Evolutionary conservation across 1,284 basidiomycete species (phyloP), one percentile per base, ranked within the genome.

Genomic region (Rhizoctonia solani): DNA sequence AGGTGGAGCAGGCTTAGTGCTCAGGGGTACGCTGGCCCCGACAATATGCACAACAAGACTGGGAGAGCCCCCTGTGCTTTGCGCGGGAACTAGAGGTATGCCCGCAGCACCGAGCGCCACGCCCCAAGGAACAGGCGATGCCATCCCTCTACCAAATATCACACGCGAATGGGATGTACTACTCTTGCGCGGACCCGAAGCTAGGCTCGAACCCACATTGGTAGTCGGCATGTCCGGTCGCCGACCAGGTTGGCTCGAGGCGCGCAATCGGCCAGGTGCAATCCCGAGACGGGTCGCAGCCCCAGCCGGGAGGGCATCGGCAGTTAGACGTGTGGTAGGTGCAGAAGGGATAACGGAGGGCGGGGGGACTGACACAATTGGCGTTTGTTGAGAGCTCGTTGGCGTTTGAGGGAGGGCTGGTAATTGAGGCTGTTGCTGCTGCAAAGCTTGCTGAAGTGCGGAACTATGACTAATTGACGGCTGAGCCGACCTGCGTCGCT

Each of bases 161-260:
- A 65, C 53, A 16, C 59, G 59, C 25, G 59, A 53, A 4, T 42
- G 27, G 27, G 59, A 41, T 30, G 49, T 50, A 25, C 59, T 65
- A 11, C 37, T 39, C 37, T 65, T 65, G 23, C 59, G 59, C 14
- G 59, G 32, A 37, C 37, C 49, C 3, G 49, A 29, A 29, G 50
- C 37, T 5, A 61, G 21, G 32, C 44, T 61, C 29, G 29, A 11
- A 16, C 14, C 50, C 50, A 32, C 27, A 21, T 30, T n/a, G 25
- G 82, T 50, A 88, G 88, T 70, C 89, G 87, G 39, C 88, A 89
- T 21, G 81, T 83, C 55, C 87, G 72, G 71, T 44, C 72, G 53
- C 42, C 72, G 68, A 23, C 73, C 72, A 34, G 72, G 72, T 37
- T 72, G 71, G 19, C 69, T 71, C 39, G 67, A 68, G 16, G 72